Evolutionary conservation across 805 yeast species (phyloP), one percentile per base, ranked within the genome.

Genomic region (Yarrowia phangngaensis): DNA sequence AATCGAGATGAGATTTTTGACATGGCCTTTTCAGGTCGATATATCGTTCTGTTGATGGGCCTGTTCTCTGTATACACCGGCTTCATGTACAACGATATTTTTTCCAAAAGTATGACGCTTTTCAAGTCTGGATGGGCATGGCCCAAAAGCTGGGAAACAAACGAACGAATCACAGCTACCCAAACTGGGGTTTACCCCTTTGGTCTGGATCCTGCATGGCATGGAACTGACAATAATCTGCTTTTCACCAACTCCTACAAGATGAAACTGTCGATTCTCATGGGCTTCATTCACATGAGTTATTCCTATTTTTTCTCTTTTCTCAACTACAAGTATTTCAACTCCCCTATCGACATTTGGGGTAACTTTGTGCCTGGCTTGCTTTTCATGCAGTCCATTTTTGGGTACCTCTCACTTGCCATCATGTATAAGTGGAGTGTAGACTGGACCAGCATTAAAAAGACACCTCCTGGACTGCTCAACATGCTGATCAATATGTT

Each of bases 401-500:
- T 92, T 62, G 98, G 98, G 22, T 92, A 92, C 63, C 71, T 92
- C 53, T 77, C 95, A 0, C 64, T 89, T 54, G 77, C 89, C 51
- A 90, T 92, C 55, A 73, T 92, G 17, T 90, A 86, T 71, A 92
- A 92, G 66, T 92, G 98, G 98, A 71, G 80, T 14, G 83, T 84
- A 33, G 90, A 92, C 70, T 92, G 98, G 98, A 70, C 81, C 52
- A 83, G 76, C 14, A 73, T 78, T 45, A 81, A 72, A 11, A 74
- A 75, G 62, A 89, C 85, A 45, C 95, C 98, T 1, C 98, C 98
- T 19, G 92, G 95, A 27, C 71, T 92, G 59, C 73, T 92, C 62
- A 89, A 92, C 66, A 92, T 90, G 95, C 74, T 92, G 59, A 92
- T 92, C 62, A 84, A 84, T 58, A 92, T 92, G 98, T 92, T 92